Evolutionary conservation across 805 yeast genomes (phyloP), one percentile per base, ranked within the genome.

Genomic region (Yarrowia alimentaria): DNA sequence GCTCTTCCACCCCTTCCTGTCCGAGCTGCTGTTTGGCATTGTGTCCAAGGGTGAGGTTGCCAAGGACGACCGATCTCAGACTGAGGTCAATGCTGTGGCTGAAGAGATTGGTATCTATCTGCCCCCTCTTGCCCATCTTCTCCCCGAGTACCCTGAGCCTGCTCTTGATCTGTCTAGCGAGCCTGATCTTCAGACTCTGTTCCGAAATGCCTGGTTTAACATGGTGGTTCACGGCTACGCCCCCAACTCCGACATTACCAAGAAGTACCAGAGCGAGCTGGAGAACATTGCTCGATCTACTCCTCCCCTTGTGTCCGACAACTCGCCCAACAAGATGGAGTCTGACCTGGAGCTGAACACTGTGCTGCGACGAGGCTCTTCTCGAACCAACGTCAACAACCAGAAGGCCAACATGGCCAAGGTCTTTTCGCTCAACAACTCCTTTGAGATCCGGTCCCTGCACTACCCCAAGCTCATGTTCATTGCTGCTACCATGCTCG

Each of bases 201-300:
- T 91, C 71, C 77, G 94, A 61, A 85, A 93, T 65, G 80, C 88
- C 34, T 93, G 99, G 99, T 88, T 87, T 65, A 93, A 91, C 61
- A 72, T 93, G 74, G 91, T 83, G 4, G 85, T 90, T 20, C 96
- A 93, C 65, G 99, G 99, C 0, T 88, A 81, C 63, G 54, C 67
- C 3, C 55, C 52, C 17, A 73, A 72, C 31, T 80, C 93, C 0
- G 70, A 71, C 11, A 69, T 81, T 60, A 75, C 79, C 12, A 66
- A 68, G 51, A 67, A 68, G n/a, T 74, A 77, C 60, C 64, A 66
- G 33, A 58, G 58, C 0, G 77, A 78, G 20, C 71, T 91, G 32
- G 72, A 76, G 58, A 70, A 80, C 50, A 84, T 93, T 57, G 98
- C 99, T 1, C 78, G 83, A 63, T 85, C 77, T 61, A 77, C 97